phyloP scores from a whole-genome alignment of 306 rosid genomes.

The Sphenostylis stenocarpa region DNA sequence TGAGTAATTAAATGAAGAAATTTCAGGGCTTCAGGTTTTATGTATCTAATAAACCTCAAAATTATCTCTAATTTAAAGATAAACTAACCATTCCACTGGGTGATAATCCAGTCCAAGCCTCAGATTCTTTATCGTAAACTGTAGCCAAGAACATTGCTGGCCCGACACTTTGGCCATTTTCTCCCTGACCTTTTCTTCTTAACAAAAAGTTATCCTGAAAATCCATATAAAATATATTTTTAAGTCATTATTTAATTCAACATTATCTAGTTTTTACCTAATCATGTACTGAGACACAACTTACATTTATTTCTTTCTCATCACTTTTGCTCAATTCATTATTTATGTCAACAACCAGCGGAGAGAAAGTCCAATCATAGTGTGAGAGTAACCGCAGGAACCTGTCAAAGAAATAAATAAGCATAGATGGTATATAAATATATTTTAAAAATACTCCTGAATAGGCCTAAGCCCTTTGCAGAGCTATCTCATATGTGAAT shows the following conservation, averaged over 20 bases:
- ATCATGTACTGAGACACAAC: conserved; percentile 34
- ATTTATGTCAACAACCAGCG: conserved; percentile 82
- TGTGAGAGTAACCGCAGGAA: conserved; percentile 73
- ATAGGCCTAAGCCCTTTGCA: neutral
- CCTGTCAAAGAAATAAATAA: conserved; percentile 47
- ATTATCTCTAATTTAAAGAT: conserved; percentile 25
- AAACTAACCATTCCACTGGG: conserved; percentile 67
- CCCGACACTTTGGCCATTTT: conserved; percentile 45
- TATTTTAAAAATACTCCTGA: conserved; percentile 12
- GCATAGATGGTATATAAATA: conserved; percentile 12
- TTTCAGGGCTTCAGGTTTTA: neutral
- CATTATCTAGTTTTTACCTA: conserved; percentile 6
- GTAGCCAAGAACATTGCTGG: conserved; percentile 84
- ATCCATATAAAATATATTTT: conserved; percentile 6
- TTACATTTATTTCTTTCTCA: conserved; percentile 75
- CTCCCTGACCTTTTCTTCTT: conserved; percentile 63
- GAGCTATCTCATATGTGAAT: conserved; percentile 2
- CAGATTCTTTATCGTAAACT: conserved; percentile 77
- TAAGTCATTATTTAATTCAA: no score
- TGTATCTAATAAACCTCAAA: neutral
- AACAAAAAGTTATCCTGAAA: conserved; percentile 68
- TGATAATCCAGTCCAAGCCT: conserved; percentile 85
- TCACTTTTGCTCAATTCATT: conserved; percentile 56
- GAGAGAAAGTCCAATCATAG: conserved; percentile 85
- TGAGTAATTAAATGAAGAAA: conserved; percentile 6